Conservation (phyloP, 306 rosid species). For the Lathyrus sativus region DNA sequence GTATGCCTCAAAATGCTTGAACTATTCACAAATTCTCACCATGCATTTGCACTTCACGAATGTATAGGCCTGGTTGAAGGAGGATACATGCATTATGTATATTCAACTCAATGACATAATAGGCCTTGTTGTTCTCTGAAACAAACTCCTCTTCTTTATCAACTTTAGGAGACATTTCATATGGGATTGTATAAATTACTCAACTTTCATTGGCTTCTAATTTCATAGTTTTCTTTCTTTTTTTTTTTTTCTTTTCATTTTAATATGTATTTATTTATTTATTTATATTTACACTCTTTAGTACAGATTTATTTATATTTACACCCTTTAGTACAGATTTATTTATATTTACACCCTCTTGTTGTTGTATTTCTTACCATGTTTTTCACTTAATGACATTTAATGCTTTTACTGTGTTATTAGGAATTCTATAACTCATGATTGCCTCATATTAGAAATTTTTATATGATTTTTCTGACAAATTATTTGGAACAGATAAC, state of each 20-base stretch:
- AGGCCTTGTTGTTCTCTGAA: slow-evolving; percentile 2
- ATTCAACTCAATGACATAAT: neutral
- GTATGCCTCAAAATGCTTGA: slow-evolving; percentile 13
- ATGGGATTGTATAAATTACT: slow-evolving; percentile 7
- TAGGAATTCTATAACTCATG: no score
- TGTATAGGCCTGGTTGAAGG: slow-evolving; percentile 29
- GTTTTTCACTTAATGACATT: neutral
- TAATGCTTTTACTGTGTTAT: no score
- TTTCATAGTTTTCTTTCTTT: slow-evolving; percentile 32
- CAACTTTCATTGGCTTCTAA: slow-evolving; percentile 1
- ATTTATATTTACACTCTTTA: neutral
- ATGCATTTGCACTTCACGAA: slow-evolving; percentile 34
- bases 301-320: neutral
- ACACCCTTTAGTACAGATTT: slow-evolving; percentile 9
- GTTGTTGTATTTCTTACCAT: neutral
- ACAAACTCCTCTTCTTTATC: slow-evolving; percentile 7
- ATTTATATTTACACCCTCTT: neutral
- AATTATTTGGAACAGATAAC: neutral
- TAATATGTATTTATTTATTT: neutral
- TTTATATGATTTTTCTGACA: no score
- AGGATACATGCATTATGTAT: slow-evolving; percentile 13
- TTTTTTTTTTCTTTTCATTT: neutral
- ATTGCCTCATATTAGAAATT: no score
- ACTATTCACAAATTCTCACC: neutral
- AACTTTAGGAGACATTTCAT: slow-evolving; percentile 13